Base-by-base conservation (phyloP, 2,329 filamentous ascomycete species). In the Scedosporium minutisporum region DNA sequence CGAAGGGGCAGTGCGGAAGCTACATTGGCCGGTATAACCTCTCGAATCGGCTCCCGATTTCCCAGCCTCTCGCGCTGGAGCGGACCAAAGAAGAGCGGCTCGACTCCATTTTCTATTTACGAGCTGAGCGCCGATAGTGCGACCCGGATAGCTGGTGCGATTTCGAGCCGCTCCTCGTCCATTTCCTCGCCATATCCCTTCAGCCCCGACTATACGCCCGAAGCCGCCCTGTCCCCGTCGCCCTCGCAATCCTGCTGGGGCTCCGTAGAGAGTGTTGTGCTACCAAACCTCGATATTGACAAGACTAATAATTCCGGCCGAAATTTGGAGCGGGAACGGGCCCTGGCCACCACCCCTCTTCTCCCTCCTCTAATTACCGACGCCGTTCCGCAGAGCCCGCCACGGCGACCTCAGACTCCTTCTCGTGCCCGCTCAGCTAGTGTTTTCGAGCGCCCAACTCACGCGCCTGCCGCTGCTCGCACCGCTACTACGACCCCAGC, bases 81-180 rank as follows among this genome's bases (percentile, higher is more conserved):
- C 16, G 48, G 46, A 63, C 76, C 77, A 0, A 74, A 71, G 42
- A 77, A 76, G 64, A 77, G 77, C 42, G 71, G 75, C n/a, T 71
- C 76, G 14, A 77, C 78, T 57, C 75, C 79, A 12, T 80, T 78
- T 0, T 89, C 91, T 0, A 87, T 88, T 65, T 96, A 95, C 51
- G 93, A 97, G 69, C 82, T 93, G 25, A 90, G 85, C 16, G 83
- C 96, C 59, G 92, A 96, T 70, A 90, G 87, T 63, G 86, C 87
- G 61, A 79, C 90, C 25, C 85, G 87, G 79, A 18, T 58, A 18
- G 60, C 63, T 88, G 87, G 83, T 58, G 82, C 86, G 6, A 81
- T 87, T 2, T 93, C 91, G 2, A 90, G 90, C 68, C 84, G 89
- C 61, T 89, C 91, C 1, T 92, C 90, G 1, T 93, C 89, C n/a